Percentiles rank a stretch among this genome's conserved stretches.
Evolutionary conservation across 805 yeast genomes (phyloP).

Genomic region (Cyberlindnera galapagoensis): DNA sequence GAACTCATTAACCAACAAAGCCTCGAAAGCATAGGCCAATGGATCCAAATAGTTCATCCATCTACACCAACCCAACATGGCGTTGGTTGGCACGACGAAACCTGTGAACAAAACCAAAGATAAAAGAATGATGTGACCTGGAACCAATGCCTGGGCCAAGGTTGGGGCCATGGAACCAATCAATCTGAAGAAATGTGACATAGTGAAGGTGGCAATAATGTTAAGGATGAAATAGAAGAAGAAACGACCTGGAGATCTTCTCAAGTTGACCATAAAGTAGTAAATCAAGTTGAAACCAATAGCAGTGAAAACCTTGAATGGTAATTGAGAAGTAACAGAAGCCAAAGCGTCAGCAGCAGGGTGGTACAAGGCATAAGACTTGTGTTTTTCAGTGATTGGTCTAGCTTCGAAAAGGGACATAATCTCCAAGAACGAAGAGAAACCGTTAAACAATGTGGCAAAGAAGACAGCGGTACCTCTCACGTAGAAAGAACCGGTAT

Average conservation of each 20-base stretch:
- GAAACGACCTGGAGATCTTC: constrained; percentile 48
- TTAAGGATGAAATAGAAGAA: constrained; percentile 44
- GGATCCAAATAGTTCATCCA: constrained; percentile 62
- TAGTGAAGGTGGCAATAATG: constrained; percentile 38
- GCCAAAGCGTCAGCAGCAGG: constrained; percentile 63
- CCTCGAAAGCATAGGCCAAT: constrained; percentile 50
- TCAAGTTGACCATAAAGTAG: constrained; percentile 49
- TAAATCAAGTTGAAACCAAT: constrained; percentile 41
- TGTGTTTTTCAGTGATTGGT: constrained; percentile 53
- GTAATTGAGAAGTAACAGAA: constrained; percentile 52
- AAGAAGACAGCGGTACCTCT: constrained; percentile 65
- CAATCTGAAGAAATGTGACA: constrained; percentile 52
- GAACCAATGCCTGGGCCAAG: constrained; percentile 50
- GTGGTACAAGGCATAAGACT: constrained; percentile 49
- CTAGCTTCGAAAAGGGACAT: constrained; percentile 29
- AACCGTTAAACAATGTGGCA: constrained; percentile 56
- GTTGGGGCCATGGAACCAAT: constrained; percentile 44
- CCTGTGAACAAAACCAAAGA: constrained; percentile 48
- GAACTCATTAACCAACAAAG: constrained; percentile 54
- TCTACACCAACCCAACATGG: constrained; percentile 58
- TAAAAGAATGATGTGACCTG: constrained; percentile 44
- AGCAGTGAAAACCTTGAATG: constrained; percentile 38
- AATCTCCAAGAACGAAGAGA: constrained; percentile 54
- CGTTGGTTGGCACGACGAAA: constrained; percentile 49
- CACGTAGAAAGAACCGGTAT: constrained; percentile 42